A percentile compares a stretch with the other conserved stretches of the same genome.
phyloP scores from a whole-genome alignment of 2,329 filamentous ascomycete species.

The Dryadomyces sulphureus region DNA sequence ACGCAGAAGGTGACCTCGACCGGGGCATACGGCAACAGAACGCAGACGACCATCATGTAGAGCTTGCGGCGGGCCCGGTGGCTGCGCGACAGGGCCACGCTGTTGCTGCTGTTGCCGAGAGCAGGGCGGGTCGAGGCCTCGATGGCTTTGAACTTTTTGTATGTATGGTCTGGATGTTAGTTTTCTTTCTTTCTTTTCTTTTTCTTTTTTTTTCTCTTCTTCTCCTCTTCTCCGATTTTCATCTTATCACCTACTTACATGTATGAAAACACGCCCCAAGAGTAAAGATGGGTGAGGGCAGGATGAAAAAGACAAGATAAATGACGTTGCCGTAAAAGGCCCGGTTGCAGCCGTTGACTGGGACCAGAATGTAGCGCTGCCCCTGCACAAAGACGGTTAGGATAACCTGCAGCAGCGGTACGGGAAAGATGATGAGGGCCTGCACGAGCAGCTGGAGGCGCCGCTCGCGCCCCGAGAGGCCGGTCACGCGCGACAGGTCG shows the following conservation, averaged over 20 bases:
- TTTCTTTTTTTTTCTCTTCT: neutral
- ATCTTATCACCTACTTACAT: too few relatives aligned
- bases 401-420: constrained; percentile 32
- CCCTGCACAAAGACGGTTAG: constrained; percentile 31
- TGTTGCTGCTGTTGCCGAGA: constrained; percentile 21
- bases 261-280: constrained; percentile 30
- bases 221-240: neutral
- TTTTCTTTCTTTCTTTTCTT: neutral
- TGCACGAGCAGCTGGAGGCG: constrained; percentile 28
- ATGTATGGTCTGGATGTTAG: constrained; percentile 26
- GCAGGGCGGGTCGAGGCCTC: constrained; percentile 24
- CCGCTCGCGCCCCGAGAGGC: constrained; percentile 25
- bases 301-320: constrained; percentile 30
- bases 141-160: constrained; percentile 30
- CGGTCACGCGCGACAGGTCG: constrained; percentile 25
- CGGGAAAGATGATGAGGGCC: constrained; percentile 37
- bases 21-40: constrained; percentile 36
- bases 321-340: constrained; percentile 30
- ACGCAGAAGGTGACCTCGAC: constrained; percentile 26
- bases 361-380: constrained; percentile 33
- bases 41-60: constrained; percentile 38
- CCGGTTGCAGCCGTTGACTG: constrained; percentile 34
- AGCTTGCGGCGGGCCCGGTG: constrained; percentile 35
- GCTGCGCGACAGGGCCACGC: constrained; percentile 24
- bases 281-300: constrained; percentile 29